Percentiles rank a stretch among this genome's conserved stretches.
Conservation (phyloP, 2,329 filamentous ascomycete species). For the Teratosphaeriaceae sp. region DNA sequence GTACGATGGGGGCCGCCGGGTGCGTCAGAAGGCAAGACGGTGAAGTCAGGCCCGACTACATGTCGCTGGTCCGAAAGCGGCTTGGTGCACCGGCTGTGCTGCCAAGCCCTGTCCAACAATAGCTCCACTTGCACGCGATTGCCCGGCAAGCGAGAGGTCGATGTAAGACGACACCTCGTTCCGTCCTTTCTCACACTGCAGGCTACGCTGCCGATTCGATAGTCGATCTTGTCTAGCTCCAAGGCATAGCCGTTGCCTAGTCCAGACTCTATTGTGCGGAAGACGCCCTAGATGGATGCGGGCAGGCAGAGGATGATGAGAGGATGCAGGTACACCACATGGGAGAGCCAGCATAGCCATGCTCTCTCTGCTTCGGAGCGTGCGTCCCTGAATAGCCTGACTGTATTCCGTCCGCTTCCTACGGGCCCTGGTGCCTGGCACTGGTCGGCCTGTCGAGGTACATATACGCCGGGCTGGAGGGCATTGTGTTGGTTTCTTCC, state of each 20-base stretch:
- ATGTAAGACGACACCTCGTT: conserved; percentile 3
- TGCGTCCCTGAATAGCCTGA: conserved; percentile 5
- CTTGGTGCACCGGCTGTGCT: too few species aligned
- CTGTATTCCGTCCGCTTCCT: neutral
- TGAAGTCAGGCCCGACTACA: too few species aligned
- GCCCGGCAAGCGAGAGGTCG: neutral
- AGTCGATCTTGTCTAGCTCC: conserved; percentile 1
- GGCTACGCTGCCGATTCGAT: conserved; percentile 4
- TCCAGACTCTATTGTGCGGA: neutral
- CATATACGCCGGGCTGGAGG: conserved; percentile 2
- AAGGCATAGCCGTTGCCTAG: conserved; percentile 2
- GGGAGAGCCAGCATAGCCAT: conserved; percentile 1
- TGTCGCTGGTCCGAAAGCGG: neutral
- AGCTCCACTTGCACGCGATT: neutral
- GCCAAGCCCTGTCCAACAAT: neutral
- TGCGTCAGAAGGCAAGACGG: too few species aligned
- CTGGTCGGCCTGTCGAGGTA: neutral
- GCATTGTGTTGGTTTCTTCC: neutral
- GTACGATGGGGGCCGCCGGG: too few species aligned
- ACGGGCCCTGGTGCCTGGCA: neutral
- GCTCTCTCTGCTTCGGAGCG: neutral
- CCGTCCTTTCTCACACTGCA: neutral
- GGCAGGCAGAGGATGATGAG: neutral
- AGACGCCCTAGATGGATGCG: neutral
- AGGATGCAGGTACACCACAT: conserved; percentile 9